Percentiles rank a stretch among this genome's conserved stretches.
These are phyloP conservation scores for Vicia sativa DNA, from an alignment of 306 rosid species.

Conservation along the genomic window DNA sequence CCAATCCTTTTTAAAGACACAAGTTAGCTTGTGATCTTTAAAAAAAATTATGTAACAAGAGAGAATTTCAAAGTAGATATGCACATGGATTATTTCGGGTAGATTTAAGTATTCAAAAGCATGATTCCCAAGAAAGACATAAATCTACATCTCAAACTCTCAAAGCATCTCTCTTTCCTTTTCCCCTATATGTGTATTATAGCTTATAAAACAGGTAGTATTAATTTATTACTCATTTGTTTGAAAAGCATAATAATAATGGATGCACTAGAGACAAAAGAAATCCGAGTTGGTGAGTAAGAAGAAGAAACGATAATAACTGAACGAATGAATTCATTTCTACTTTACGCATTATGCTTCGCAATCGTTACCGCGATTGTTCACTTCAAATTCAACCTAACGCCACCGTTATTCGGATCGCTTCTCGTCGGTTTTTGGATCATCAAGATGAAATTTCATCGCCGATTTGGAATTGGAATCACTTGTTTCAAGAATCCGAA, in stretches of 20 bases:
- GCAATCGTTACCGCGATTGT: not conserved
- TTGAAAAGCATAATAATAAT: too few species aligned
- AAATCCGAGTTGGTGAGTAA: not conserved
- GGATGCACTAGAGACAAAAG: not conserved
- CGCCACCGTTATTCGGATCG: constrained; percentile 6
- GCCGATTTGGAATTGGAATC: not conserved
- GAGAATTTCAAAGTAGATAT: too few species aligned
- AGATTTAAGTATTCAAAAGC: not conserved
- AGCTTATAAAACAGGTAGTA: too few species aligned
- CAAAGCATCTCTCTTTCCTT: not conserved
- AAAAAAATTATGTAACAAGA: too few species aligned
- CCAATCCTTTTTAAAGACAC: too few species aligned
- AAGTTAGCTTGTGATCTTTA: too few species aligned
- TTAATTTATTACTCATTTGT: too few species aligned
- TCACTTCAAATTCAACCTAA: constrained; percentile 8
- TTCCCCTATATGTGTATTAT: not conserved
- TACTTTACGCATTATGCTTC: not conserved
- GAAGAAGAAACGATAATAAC: constrained; percentile 4
- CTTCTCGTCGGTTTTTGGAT: not conserved
- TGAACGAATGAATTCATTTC: constrained; percentile 18
- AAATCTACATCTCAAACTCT: not conserved
- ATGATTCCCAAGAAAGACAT: not conserved
- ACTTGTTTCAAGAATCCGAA: not conserved
- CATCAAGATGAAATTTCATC: not conserved
- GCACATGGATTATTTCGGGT: not conserved